Base-by-base conservation (phyloP, 1,284 basidiomycete species). In the Ganoderma multipileum region DNA sequence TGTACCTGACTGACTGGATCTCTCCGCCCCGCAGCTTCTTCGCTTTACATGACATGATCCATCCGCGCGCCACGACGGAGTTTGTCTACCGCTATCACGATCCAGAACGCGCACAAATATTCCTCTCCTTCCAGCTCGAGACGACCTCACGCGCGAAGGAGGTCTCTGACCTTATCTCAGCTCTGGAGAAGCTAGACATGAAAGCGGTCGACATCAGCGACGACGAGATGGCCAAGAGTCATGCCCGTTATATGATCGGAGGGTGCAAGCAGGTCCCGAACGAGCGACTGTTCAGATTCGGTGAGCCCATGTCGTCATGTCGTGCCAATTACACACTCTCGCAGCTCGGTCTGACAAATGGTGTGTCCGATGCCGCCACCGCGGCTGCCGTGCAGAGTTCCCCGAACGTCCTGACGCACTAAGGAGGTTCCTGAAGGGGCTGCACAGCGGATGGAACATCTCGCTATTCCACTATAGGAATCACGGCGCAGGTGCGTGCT, bases 381-480 rank as follows among this genome's bases (percentile, higher is more conserved):
- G n/a, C 23, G 47, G 23, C 47, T 4, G 14, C 65, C 12, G 33
- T 33, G 33, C 77, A 97, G 97, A 97, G 78, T 99, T 99, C 80
- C 98, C 98, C 2, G 98, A 99, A 80, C 85, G 97, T 66, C 97
- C 96, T 5, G 94, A 92, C 3, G 97, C 97, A 1, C 83, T 99
- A 67, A 89, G 94, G 59, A 95, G 94, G 75, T 99, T 99, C 84
- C 84, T 98, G 72, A 83, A 90, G 26, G 93, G 92, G 3, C 80
- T 99, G 64, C 92, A 93, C 63, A 85, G 88, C 38, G 92, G 91
- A 18, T 99, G 97, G 96, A 99, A 98, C 81, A 95, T 99, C 64
- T 94, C 95, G 0, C 81, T 99, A 70, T 99, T 99, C 84, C 98
- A 99, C 80, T 99, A 99, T 81, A 88, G 97, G 68, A 98, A 98